phyloP scores from a whole-genome alignment of 345 rosid species.

The Aethionema arabicum region DNA sequence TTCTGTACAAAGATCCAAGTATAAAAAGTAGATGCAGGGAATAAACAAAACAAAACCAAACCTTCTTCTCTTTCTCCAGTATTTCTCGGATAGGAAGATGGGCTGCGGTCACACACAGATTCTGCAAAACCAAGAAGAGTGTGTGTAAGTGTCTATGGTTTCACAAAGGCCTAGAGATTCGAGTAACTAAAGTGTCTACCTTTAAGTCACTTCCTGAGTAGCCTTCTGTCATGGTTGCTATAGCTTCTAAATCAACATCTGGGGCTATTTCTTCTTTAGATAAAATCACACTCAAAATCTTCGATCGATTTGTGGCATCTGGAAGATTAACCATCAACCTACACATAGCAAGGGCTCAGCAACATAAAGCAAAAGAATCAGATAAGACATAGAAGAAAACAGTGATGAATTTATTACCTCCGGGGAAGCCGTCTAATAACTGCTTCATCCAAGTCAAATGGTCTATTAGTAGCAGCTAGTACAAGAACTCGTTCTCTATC shows the following conservation, averaged over 20 bases:
- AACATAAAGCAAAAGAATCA: background rate
- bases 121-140: conserved; percentile 49
- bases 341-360: conserved; percentile 25
- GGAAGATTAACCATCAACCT: conserved; percentile 98
- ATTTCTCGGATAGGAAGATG: conserved; percentile 96
- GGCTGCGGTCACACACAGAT: conserved; percentile 91
- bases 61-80: conserved; percentile 92
- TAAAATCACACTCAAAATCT: conserved; percentile 76
- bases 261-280: conserved; percentile 84
- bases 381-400: background rate
- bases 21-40: background rate
- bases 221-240: conserved; percentile 91
- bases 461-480: conserved; percentile 95
- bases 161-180: conserved; percentile 12
- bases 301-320: conserved; percentile 75
- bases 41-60: conserved; percentile 33
- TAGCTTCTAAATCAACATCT: conserved; percentile 72
- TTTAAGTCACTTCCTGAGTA: conserved; percentile 97
- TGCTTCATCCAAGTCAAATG: conserved; percentile 98
- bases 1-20: background rate
- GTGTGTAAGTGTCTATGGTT: background rate
- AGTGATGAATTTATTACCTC: conserved; percentile 44
- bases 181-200: conserved; percentile 44
- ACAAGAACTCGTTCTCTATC: conserved; percentile 95
- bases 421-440: conserved; percentile 97